These are phyloP conservation scores for Magnolia officinalis DNA, from an alignment of 164 flowering plant species.

Conservation along the genomic window DNA sequence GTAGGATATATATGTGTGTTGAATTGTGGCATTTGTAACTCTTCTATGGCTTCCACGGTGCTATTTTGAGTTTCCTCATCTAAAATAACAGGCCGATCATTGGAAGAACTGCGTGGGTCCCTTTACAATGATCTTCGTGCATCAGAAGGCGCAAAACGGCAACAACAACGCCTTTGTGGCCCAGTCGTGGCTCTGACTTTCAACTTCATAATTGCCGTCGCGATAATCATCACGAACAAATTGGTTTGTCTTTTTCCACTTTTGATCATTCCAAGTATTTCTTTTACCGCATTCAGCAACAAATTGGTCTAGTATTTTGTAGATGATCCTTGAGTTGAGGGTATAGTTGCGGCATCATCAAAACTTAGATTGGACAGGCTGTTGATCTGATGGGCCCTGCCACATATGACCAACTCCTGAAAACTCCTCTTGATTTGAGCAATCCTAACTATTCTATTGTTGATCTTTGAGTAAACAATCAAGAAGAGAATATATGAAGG, in stretches of 20 bases:
- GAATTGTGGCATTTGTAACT: background rate
- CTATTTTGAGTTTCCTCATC: background rate
- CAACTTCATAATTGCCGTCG: slow-evolving; percentile 69
- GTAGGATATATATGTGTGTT: background rate
- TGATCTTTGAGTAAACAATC: no score
- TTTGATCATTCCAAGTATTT: background rate
- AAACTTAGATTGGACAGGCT: no score
- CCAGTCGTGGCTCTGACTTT: slow-evolving; percentile 70
- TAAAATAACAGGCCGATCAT: slow-evolving; percentile 49
- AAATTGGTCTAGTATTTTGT: no score
- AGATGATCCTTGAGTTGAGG: no score
- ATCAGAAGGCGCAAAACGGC: slow-evolving; percentile 81
- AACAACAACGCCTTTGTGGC: slow-evolving; percentile 72
- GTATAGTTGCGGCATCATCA: no score
- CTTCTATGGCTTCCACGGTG: background rate
- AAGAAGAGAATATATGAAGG: no score
- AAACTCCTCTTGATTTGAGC: no score
- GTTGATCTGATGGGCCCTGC: background rate
- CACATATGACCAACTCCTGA: no score
- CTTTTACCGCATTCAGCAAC: background rate
- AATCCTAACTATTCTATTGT: no score
- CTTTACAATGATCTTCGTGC: slow-evolving; percentile 71
- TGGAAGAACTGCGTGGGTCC: slow-evolving; percentile 71
- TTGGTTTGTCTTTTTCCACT: slow-evolving; percentile 33
- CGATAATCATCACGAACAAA: slow-evolving; percentile 77